A percentile compares a stretch with the other conserved stretches of the same genome.
Evolutionary conservation across 129 eudicot genomes (phyloP).

Genomic region (Gnaphalium uliginosum): DNA sequence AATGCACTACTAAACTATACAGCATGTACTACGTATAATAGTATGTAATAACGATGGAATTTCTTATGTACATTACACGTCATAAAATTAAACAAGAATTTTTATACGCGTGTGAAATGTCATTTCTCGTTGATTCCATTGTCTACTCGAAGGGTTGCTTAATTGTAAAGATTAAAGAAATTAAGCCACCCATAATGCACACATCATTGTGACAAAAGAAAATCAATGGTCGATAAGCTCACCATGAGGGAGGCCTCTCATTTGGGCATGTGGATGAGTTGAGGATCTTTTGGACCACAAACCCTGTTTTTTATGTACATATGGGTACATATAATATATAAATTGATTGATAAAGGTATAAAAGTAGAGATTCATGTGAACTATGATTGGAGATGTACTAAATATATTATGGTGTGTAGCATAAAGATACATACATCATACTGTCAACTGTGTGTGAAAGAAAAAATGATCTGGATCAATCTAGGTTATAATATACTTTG

Average conservation of each 20-base stretch:
- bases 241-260: neutral
- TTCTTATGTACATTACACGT: neutral
- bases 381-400: neutral
- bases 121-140: conserved; percentile 3
- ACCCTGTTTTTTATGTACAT: neutral
- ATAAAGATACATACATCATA: neutral
- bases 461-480: neutral
- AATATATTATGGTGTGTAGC: neutral
- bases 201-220: conserved; percentile 7
- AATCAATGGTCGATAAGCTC: conserved; percentile 5
- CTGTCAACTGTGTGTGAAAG: neutral
- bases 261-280: conserved; percentile 17
- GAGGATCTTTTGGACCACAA: conserved; percentile 21
- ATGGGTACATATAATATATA: neutral
- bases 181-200: neutral
- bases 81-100: neutral
- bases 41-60: no score
- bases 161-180: neutral
- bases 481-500: neutral
- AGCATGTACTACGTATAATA: no score
- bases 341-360: neutral
- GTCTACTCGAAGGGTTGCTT: neutral
- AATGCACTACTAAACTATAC: no score
- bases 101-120: neutral
- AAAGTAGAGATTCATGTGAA: conserved; percentile 2